Evolutionary conservation across 345 rosid species (phyloP).

Genomic region (Moricandia moricandioides): DNA sequence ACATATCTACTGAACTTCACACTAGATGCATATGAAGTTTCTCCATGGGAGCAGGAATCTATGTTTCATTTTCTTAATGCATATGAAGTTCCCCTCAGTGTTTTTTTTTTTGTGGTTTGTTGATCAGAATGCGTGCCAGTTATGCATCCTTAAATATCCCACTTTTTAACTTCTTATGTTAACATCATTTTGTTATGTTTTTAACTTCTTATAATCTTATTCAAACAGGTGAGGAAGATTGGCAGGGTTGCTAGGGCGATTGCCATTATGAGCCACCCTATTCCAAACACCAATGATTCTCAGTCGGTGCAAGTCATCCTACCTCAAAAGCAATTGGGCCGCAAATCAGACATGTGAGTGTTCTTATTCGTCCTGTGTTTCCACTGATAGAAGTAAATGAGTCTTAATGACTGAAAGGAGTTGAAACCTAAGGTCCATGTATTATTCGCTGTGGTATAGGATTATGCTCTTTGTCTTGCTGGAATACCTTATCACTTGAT

Average conservation of each 20-base stretch:
- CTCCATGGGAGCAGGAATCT: neutral
- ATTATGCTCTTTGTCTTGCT: constrained; percentile 2
- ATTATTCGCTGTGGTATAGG: neutral
- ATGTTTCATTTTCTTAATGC: neutral
- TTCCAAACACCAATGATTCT: constrained; percentile 43
- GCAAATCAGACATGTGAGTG: constrained; percentile 55
- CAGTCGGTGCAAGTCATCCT: constrained; percentile 44
- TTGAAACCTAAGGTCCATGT: neutral
- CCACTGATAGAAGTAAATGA: constrained; percentile 6
- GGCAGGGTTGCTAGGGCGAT: constrained; percentile 42
- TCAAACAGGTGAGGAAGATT: constrained; percentile 40
- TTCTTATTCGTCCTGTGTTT: neutral
- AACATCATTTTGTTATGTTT: neutral
- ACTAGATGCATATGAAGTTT: neutral
- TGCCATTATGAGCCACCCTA: constrained; percentile 45
- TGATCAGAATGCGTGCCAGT: neutral
- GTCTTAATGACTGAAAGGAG: neutral
- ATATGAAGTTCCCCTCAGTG: neutral
- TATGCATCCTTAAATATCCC: neutral
- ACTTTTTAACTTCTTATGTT: neutral
- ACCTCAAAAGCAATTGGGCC: constrained; percentile 44
- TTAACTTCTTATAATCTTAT: neutral
- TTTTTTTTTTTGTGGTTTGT: neutral
- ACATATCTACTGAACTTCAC: neutral
- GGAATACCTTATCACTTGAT: neutral